Conservation (phyloP, 2,329 filamentous ascomycete genomes). For the Sclerotinia spermophila region DNA sequence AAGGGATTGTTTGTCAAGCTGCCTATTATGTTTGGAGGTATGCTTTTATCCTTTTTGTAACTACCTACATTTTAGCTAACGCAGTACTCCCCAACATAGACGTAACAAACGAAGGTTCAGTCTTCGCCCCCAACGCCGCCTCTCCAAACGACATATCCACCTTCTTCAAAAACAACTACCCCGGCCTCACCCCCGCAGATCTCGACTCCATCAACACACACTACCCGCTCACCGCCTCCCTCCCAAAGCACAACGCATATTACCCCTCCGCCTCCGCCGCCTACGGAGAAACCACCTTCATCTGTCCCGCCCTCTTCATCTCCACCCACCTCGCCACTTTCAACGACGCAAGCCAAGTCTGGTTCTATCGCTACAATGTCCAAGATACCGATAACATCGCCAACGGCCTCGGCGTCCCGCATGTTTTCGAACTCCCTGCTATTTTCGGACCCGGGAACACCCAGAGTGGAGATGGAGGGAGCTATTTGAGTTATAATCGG, state of each 20-base stretch:
- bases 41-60: background rate
- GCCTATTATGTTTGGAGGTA: conserved; percentile 42
- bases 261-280: conserved; percentile 42
- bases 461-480: conserved; percentile 34
- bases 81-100: too few species aligned
- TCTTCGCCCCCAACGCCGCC: conserved; percentile 46
- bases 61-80: background rate
- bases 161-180: conserved; percentile 41
- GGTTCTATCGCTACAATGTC: conserved; percentile 49
- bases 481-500: conserved; percentile 36
- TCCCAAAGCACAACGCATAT: conserved; percentile 37
- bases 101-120: conserved; percentile 55
- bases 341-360: conserved; percentile 39
- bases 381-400: conserved; percentile 39
- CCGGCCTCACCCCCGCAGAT: conserved; percentile 35
- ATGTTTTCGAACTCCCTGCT: conserved; percentile 39
- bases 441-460: conserved; percentile 40
- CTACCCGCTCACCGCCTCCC: conserved; percentile 33
- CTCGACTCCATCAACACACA: conserved; percentile 35
- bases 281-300: conserved; percentile 48
- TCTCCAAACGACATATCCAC: conserved; percentile 36
- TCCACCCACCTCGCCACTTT: conserved; percentile 35
- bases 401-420: conserved; percentile 39
- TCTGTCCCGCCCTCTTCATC: conserved; percentile 44
- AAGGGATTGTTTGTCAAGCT: conserved; percentile 40